These are phyloP conservation scores for Serendipita sp. DNA, from an alignment of 1,284 basidiomycete genomes.

Conservation along the genomic window DNA sequence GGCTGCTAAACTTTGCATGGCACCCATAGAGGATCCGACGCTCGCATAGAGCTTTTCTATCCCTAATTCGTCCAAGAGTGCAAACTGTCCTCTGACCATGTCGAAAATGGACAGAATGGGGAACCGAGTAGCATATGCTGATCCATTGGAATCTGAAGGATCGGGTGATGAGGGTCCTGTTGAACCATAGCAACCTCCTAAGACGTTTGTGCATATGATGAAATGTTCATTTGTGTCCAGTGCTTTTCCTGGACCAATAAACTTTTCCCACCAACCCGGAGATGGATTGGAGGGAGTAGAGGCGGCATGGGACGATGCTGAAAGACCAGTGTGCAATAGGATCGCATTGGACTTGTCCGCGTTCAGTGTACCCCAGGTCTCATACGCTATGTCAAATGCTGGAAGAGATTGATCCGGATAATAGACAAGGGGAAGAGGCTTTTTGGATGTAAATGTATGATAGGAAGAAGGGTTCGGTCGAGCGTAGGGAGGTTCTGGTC, in stretches of 20 bases:
- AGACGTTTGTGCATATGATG: conserved; percentile 91
- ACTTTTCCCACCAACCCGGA: conserved; percentile 97
- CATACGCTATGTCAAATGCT: conserved; percentile 82
- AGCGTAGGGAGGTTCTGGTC: conserved; percentile 66
- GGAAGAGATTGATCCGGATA: conserved; percentile 46
- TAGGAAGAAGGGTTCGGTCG: conserved; percentile 59
- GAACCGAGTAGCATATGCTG: conserved; percentile 80
- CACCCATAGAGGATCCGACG: conserved; percentile 92
- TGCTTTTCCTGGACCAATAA: conserved; percentile 88
- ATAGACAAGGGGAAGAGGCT: conserved; percentile 64
- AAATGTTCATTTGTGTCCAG: conserved; percentile 90
- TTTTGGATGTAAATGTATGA: conserved; percentile 44
- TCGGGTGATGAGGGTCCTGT: conserved; percentile 83
- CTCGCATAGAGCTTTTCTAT: conserved; percentile 82
- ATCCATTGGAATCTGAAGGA: conserved; percentile 38
- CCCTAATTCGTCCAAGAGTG: conserved; percentile 71
- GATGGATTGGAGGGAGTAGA: conserved; percentile 65
- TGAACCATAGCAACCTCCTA: conserved; percentile 94
- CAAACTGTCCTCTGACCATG: conserved; percentile 90
- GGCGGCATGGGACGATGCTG: conserved; percentile 91
- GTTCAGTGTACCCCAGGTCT: conserved; percentile 91
- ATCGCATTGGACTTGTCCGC: conserved; percentile 74
- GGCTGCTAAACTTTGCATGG: conserved; percentile 94
- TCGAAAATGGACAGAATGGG: conserved; percentile 90
- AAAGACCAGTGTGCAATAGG: conserved; percentile 92